Percentiles rank a stretch among this genome's conserved stretches.
phyloP scores from a whole-genome alignment of 441 rosid genomes.

The Biscutella auriculata region DNA sequence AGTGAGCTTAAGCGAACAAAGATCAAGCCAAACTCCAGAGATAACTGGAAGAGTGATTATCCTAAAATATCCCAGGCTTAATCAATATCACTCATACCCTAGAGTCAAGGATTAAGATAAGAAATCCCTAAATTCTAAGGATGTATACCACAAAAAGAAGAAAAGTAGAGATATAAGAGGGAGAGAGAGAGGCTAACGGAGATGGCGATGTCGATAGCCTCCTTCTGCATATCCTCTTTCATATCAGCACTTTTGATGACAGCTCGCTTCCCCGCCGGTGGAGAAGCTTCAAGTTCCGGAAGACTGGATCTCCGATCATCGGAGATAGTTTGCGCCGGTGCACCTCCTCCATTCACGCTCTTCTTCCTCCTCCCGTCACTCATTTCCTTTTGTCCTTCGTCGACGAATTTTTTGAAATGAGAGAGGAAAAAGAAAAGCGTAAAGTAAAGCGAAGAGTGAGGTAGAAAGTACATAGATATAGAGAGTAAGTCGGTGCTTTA shows the following conservation, averaged over 20 bases:
- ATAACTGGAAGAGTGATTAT: neutral
- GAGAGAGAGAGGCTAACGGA: conserved; percentile 30
- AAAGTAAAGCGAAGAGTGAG: no score
- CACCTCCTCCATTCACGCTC: conserved; percentile 32
- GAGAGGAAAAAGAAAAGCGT: no score
- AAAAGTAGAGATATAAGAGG: neutral
- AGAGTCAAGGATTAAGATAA: conserved; percentile 3
- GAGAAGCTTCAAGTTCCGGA: conserved; percentile 17
- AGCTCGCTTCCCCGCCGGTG: conserved; percentile 39
- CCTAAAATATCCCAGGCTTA: neutral
- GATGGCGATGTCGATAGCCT: conserved; percentile 75
- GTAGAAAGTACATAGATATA: no score
- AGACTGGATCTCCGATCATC: conserved; percentile 44
- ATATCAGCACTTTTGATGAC: conserved; percentile 91
- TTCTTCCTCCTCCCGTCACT: conserved; percentile 37
- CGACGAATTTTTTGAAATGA: neutral
- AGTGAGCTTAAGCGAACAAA: neutral
- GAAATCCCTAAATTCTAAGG: conserved; percentile 3
- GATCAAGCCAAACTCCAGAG: conserved; percentile 1
- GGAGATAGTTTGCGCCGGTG: conserved; percentile 29
- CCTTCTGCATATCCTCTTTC: conserved; percentile 92
- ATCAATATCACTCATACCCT: neutral
- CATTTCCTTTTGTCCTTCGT: conserved; percentile 14
- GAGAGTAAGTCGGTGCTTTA: no score
- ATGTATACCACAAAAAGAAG: neutral